Percentiles rank a stretch among this genome's conserved stretches.
phyloP scores from a whole-genome alignment of 768 basidiomycete species.

The Phylloporus arenicola region DNA sequence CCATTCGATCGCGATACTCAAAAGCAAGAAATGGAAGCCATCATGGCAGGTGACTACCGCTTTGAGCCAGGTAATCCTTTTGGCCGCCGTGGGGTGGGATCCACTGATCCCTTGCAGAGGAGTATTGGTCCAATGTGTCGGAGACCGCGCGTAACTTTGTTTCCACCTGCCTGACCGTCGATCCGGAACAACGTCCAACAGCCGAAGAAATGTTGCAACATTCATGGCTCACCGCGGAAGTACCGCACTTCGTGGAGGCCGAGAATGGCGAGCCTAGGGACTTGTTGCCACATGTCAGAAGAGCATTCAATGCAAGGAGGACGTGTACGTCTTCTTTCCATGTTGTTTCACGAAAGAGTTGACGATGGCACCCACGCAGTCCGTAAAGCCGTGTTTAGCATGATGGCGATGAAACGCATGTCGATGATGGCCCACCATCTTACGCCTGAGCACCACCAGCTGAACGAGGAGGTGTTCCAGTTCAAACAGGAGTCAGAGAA shows the following conservation, averaged over 20 bases:
- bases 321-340: conserved; percentile 53
- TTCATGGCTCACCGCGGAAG: conserved; percentile 55
- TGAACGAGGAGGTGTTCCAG: conserved; percentile 55
- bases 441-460: conserved; percentile 40
- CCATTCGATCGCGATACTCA: conserved; percentile 93
- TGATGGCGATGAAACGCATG: conserved; percentile 84
- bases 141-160: conserved; percentile 83
- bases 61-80: conserved; percentile 60
- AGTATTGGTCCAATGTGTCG: conserved; percentile 86
- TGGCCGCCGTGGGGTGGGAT: neutral
- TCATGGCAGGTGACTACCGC: conserved; percentile 87
- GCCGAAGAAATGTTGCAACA: conserved; percentile 70
- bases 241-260: conserved; percentile 64
- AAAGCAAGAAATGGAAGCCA: conserved; percentile 90
- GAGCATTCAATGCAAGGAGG: conserved; percentile 81
- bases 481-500: conserved; percentile 82
- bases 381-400: conserved; percentile 82
- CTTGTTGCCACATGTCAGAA: conserved; percentile 85
- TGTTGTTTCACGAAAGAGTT: neutral
- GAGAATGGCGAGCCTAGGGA: conserved; percentile 58
- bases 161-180: conserved; percentile 72
- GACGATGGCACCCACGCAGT: conserved; percentile 39
- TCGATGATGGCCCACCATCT: conserved; percentile 43
- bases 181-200: conserved; percentile 76
- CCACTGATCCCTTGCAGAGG: conserved; percentile 36